A percentile compares a stretch with the other conserved stretches of the same genome.
Conservation (phyloP, 139 green algal species). For the Dunaliella primolecta region DNA sequence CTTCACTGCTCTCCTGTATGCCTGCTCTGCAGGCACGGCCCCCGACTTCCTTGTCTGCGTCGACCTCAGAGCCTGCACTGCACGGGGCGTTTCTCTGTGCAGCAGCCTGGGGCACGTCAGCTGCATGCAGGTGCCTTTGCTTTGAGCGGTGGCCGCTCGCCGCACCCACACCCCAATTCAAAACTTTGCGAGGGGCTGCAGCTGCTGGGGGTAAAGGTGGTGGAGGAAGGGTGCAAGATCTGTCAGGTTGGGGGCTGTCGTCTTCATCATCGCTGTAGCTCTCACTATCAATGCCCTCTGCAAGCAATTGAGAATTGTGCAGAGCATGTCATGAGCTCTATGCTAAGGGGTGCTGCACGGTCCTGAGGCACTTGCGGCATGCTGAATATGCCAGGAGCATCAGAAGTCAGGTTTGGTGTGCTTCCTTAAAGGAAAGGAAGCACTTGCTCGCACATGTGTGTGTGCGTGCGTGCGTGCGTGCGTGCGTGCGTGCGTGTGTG, state of each 20-base stretch:
- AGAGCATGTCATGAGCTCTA: no score
- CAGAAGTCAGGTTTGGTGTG: no score
- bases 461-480: background rate
- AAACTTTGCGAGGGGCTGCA: background rate
- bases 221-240: background rate
- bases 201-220: background rate
- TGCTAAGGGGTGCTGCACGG: no score
- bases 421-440: no score
- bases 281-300: background rate
- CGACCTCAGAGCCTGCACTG: no score
- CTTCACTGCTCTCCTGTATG: background rate
- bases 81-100: background rate
- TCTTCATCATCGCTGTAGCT: background rate
- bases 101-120: background rate
- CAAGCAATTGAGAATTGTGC: background rate
- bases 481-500: background rate
- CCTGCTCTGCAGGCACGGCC: background rate
- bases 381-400: no score
- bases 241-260: background rate
- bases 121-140: background rate
- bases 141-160: background rate
- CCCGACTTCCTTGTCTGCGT: no score
- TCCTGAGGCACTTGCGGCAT: no score
- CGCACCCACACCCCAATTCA: background rate
- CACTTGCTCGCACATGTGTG: background rate